These are phyloP conservation scores for Oleoguttula mirabilis DNA, from an alignment of 495 filamentous ascomycete genomes.

Conservation along the genomic window DNA sequence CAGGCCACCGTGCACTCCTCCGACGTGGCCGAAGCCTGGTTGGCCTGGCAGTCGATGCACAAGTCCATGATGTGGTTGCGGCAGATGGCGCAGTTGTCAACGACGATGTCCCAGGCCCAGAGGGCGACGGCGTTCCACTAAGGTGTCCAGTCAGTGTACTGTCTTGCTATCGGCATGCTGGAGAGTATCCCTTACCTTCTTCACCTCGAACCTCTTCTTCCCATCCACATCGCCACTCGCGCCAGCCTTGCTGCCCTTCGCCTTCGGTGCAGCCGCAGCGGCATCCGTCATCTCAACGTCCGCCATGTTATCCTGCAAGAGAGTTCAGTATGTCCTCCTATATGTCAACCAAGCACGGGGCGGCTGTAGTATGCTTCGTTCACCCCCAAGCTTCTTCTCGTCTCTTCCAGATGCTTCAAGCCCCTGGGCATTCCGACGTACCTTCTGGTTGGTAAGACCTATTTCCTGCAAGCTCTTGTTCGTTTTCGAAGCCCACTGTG, in stretches of 20 bases:
- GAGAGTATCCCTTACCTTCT: slow-evolving; percentile 56
- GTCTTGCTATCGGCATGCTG: background rate
- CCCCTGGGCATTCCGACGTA: too few species aligned
- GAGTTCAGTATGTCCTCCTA: too few species aligned
- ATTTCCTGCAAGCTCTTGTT: too few species aligned
- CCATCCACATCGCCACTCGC: slow-evolving; percentile 43
- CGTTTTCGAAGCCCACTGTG: too few species aligned
- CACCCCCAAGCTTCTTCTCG: too few species aligned
- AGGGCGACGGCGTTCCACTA: slow-evolving; percentile 99
- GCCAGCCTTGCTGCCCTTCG: slow-evolving; percentile 43
- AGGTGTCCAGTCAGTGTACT: slow-evolving; percentile 2
- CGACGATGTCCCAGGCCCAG: slow-evolving; percentile 99
- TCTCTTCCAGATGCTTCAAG: too few species aligned
- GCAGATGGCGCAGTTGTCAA: slow-evolving; percentile 99
- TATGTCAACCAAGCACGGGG: too few species aligned
- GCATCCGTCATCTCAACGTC: slow-evolving; percentile 97
- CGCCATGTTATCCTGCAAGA: slow-evolving; percentile 69
- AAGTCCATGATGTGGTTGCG: slow-evolving; percentile 99
- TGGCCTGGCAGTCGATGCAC: slow-evolving; percentile 99
- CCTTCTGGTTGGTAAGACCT: too few species aligned
- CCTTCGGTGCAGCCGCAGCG: slow-evolving; percentile 36
- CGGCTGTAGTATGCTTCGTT: too few species aligned
- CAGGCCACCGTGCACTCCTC: slow-evolving; percentile 98
- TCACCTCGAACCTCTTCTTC: slow-evolving; percentile 90
- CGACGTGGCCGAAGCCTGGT: slow-evolving; percentile 91